Base-by-base conservation (phyloP, 106 monocot genomes). In the Allium sativum region DNA sequence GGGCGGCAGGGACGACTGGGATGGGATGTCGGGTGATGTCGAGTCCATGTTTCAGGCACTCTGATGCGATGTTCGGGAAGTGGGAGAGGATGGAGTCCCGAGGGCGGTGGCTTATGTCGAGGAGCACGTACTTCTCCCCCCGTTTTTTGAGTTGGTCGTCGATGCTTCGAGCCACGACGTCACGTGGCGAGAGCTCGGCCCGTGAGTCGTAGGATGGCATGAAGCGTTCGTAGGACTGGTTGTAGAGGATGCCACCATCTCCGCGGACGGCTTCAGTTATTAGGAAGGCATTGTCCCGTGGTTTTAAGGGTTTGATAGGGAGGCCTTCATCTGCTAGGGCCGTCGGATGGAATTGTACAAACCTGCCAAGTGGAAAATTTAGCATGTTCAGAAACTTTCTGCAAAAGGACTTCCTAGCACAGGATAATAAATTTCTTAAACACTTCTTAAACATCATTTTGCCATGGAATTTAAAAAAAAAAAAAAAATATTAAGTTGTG, bases 201-300 rank as follows among this genome's bases (percentile, higher is more conserved):
- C 86, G 66, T 31, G 86, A 77, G 59, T 95, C 94, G 42, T 95
- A 95, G 14, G 62, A 22, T 6, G 90, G 86, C 94, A 95, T 90
- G 71, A 95, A 95, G 45, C 94, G 81, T 61, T 90, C 74, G 70
- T 80, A 81, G 12, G 94, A 90, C 53, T 95, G 90, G 64, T 90
- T 95, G 45, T 90, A 95, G 6, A 95, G 87, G 70, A 95, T 77
- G 20, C 90, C 94, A 44, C 94, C 94, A 21, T 90, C 94, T 40
- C 94, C 94, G 73, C 94, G 73, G n/a, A 95, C 94, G 44, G 94
- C 94, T 82, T 95, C 94, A 6, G 90, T 87, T 73, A 95, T 87
- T 18, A 95, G 81, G 69, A 95, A 95, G 14, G 87, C 90, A 71
- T 95, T 95, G 0, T 84, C 87, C 48, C 94, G 57, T 50, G 64